These are phyloP conservation scores for Trichoderma citrinoviride DNA, from an alignment of 2,329 filamentous ascomycete genomes.

Conservation along the genomic window DNA sequence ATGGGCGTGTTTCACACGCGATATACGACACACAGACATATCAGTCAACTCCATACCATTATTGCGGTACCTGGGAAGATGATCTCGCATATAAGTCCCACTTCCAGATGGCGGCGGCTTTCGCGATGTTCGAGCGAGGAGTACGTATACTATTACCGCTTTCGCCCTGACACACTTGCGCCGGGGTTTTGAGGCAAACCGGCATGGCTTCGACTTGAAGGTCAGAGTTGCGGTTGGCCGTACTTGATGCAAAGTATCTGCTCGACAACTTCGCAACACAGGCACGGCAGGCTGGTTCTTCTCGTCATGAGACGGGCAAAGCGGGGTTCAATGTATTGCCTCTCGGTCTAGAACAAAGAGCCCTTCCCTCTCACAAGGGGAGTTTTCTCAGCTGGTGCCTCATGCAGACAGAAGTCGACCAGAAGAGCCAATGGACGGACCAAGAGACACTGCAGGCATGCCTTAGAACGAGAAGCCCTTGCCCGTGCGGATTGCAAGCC, in stretches of 20 bases:
- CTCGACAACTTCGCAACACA: not conserved
- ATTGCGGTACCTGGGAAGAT: no score
- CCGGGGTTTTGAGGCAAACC: not conserved
- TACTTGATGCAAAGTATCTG: not conserved
- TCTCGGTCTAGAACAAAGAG: constrained; percentile 6
- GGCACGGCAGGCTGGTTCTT: not conserved
- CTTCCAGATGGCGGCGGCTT: no score
- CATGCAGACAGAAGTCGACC: no score
- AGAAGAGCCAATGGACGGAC: not conserved
- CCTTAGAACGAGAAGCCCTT: not conserved
- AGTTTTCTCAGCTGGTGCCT: not conserved
- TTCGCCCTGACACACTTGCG: not conserved
- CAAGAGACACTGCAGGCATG: not conserved
- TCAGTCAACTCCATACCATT: no score
- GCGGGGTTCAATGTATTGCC: not conserved
- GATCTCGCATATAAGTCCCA: no score
- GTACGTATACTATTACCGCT: not conserved
- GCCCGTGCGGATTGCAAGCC: constrained; percentile 6
- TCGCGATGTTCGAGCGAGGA: no score
- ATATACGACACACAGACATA: no score
- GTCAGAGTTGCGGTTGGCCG: not conserved
- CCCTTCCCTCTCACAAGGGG: not conserved
- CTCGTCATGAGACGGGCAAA: constrained; percentile 10
- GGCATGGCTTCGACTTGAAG: not conserved
- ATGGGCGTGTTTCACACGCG: no score